These are phyloP conservation scores for Monosporascus sp. DNA, from an alignment of 2,329 filamentous ascomycete genomes.

Conservation along the genomic window DNA sequence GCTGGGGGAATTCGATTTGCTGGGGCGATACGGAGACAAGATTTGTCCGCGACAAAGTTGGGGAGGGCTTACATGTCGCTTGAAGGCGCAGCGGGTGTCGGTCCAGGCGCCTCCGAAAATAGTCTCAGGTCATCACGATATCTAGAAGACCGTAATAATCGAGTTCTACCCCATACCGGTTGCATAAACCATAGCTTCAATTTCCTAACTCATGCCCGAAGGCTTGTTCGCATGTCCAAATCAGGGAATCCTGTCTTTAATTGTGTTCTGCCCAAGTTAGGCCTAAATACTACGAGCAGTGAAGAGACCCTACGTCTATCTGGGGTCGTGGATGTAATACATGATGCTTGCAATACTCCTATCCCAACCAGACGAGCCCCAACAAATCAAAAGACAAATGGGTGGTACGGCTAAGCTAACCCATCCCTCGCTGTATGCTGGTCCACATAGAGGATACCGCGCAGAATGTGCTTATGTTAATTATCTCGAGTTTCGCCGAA, in stretches of 20 bases:
- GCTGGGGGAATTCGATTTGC: background rate
- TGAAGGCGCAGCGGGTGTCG: no score
- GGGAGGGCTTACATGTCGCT: no score
- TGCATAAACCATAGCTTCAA: background rate
- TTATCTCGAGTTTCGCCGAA: no score
- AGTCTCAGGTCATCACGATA: no score
- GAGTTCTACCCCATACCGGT: no score
- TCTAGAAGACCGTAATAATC: no score
- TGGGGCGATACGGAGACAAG: background rate
- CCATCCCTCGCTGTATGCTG: background rate
- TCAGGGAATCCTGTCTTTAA: constrained; percentile 14
- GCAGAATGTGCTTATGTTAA: no score
- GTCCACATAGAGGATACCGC: background rate
- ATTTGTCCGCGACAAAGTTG: background rate
- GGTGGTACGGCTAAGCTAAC: background rate
- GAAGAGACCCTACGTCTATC: constrained; percentile 12
- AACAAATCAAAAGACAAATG: constrained; percentile 8
- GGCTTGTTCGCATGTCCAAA: constrained; percentile 5
- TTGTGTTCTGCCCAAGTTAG: constrained; percentile 16
- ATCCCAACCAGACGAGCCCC: constrained; percentile 13
- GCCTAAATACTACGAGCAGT: constrained; percentile 3
- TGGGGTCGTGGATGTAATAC: constrained; percentile 17
- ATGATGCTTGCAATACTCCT: constrained; percentile 20
- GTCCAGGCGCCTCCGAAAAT: no score
- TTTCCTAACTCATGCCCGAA: background rate